Base-by-base conservation (phyloP, 2,329 filamentous ascomycete genomes). In the Exophiala calicioides region DNA sequence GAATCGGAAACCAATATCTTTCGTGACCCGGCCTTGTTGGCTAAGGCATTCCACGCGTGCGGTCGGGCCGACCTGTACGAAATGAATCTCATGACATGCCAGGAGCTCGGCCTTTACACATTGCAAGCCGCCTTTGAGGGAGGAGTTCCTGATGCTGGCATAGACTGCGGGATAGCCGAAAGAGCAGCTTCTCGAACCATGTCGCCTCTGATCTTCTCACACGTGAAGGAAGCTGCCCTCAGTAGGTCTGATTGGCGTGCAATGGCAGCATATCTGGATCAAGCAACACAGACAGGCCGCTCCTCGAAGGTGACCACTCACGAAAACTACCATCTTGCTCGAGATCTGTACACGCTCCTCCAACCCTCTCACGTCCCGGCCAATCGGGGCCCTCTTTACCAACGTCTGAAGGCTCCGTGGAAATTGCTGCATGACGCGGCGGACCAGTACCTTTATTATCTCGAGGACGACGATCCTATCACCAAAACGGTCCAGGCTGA, bases 101-200 rank as follows among this genome's bases (percentile, higher is more conserved):
- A 30, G n/a, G 16, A 29, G 5, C 5, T 48, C 24, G 47, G 52
- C n/a, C 19, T 39, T 5, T 32, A 39, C 10, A 42, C 44, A 12
- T 40, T 58, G n/a, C 32, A 39, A 9, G 24, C 42, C 18, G 34
- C 46, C 5, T 42, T 46, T 20, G 24, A 43, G 5, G 43, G 46
- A 13, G 44, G 52, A 30, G 47, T 54, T 7, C 21, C 23, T 15
- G 50, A 51, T 3, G 53, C 53, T 8, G 47, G 26, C 4, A 35
- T 56, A n/a, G 44, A 50, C 6, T 24, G 43, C 9, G 50, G 44
- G 2, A 27, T 46, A 4, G 39, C 45, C n/a, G 44, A 54, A 23
- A 29, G 44, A 6, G 20, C 48, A 21, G 24, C 34, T 5, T 30
- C 30, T 12, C n/a, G 12, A 4, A 18, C 35, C 4, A 6, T 37